Base-by-base conservation (phyloP, 306 rosid species). In the Leucaena leucocephala region DNA sequence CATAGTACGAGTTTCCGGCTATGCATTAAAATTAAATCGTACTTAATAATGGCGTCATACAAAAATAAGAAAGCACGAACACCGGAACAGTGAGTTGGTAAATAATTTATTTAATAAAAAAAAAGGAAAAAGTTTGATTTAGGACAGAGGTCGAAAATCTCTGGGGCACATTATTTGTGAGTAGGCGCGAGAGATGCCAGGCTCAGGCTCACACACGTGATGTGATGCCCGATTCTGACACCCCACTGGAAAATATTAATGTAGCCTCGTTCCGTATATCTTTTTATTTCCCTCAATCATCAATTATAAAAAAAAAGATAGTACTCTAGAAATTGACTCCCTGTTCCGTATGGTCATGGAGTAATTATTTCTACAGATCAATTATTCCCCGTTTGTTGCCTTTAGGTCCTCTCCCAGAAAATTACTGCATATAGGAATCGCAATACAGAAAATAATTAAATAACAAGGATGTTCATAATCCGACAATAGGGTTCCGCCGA, bases 191-290 rank as follows among this genome's bases (percentile, higher is more conserved):
- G 50, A 39, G 10, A 52, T 35, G 65, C 6, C 55, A 35, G 52
- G n/a, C 67, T 57, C 55, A 35, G 52, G n/a, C 67, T 57, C 19
- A 21, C 76, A 73, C 49, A 42, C 21, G 67, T 21, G 39, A 57
- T 57, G 38, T 21, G 39, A 39, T 57, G 21, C 67, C 21, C 16
- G 11, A 36, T 22, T 55, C 52, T 40, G 50, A 71, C 62, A 39
- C 27, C 39, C 64, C 39, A 72, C 77, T 7, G 39, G 13, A 62
- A 72, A 50, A 35, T 50, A 16, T 17, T 17, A 55, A 73, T 38
- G 50, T 34, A 2, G 19, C 39, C 5, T 8, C 15, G 75, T 33
- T 49, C 59, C 59, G 27, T 50, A 15, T 7, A 6, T 52, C 9
- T 52, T 52, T 40, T 54, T n/a, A 17, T 55, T 55, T n/a, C 61